Evolutionary conservation across 306 rosid genomes (phyloP).

Genomic region (Quercus variabilis): DNA sequence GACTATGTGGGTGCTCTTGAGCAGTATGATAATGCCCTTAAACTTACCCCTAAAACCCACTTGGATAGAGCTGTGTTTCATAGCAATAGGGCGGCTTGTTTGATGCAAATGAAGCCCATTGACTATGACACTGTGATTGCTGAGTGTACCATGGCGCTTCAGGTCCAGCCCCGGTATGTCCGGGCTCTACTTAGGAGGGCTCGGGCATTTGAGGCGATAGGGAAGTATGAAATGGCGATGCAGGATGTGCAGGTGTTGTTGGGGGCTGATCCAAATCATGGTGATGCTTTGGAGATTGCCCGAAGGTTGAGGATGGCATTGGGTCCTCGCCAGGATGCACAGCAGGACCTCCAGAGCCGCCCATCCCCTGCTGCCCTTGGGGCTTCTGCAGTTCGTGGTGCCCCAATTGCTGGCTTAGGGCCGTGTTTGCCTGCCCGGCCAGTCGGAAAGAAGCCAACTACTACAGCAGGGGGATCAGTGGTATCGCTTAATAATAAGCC

Average conservation of each 20-base stretch:
- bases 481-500: constrained; percentile 39
- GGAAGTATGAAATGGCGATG: constrained; percentile 80
- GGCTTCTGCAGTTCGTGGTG: constrained; percentile 94
- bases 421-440: constrained; percentile 83
- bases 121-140: constrained; percentile 83
- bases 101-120: constrained; percentile 95
- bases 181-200: constrained; percentile 90
- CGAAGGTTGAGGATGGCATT: constrained; percentile 69
- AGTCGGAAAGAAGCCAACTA: constrained; percentile 48
- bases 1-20: constrained; percentile 85
- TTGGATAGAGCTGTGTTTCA: constrained; percentile 83
- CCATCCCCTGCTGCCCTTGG: constrained; percentile 99
- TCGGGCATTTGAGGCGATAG: constrained; percentile 72
- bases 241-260: constrained; percentile 79
- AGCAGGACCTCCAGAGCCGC: constrained; percentile 96
- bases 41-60: constrained; percentile 75
- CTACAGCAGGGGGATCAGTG: constrained; percentile 33
- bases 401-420: constrained; percentile 85
- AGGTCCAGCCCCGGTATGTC: constrained; percentile 77
- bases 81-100: constrained; percentile 89
- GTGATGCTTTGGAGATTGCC: constrained; percentile 81
- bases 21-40: constrained; percentile 83
- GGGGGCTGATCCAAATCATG: constrained; percentile 65
- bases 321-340: constrained; percentile 83
- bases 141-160: constrained; percentile 91